Evolutionary conservation across 306 rosid genomes (phyloP).

Genomic region (Casuarina cunninghamiana): DNA sequence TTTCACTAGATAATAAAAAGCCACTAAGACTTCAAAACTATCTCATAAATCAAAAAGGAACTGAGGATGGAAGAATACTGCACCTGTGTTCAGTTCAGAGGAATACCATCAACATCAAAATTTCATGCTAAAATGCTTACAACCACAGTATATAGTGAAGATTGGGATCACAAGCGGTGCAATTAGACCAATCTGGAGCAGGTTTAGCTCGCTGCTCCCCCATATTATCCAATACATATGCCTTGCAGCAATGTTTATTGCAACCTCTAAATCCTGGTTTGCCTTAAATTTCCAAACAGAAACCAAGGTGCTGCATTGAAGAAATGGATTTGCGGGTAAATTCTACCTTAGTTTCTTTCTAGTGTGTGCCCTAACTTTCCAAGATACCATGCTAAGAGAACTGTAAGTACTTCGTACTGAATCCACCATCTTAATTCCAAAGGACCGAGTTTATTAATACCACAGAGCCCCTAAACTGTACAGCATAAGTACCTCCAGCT

Average conservation of each 20-base stretch:
- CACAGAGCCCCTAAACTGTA: slow-evolving; percentile 36
- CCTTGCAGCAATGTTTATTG: slow-evolving; percentile 28
- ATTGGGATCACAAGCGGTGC: background rate
- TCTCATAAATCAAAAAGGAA: background rate
- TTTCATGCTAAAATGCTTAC: slow-evolving; percentile 32
- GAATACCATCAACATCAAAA: background rate
- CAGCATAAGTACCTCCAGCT: slow-evolving; percentile 41
- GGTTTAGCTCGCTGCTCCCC: slow-evolving; percentile 11
- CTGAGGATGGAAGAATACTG: background rate
- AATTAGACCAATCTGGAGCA: slow-evolving; percentile 4
- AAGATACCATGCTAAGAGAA: slow-evolving; percentile 20
- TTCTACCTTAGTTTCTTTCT: slow-evolving; percentile 25
- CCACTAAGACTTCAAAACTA: too few species aligned
- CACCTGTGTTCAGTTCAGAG: background rate
- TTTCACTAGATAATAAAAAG: too few species aligned
- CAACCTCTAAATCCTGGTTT: slow-evolving; percentile 34
- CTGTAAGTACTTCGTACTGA: slow-evolving; percentile 32
- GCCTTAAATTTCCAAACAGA: slow-evolving; percentile 20
- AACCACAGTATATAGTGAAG: slow-evolving; percentile 15
- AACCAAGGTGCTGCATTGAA: slow-evolving; percentile 30
- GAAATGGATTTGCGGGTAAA: slow-evolving; percentile 26
- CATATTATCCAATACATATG: slow-evolving; percentile 14
- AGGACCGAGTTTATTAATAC: slow-evolving; percentile 39
- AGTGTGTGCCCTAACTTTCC: slow-evolving; percentile 32
- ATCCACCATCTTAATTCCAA: slow-evolving; percentile 28